Evolutionary conservation across 2,329 filamentous ascomycete genomes (phyloP), one percentile per base, ranked within the genome.

Genomic region (Fusarium udum): DNA sequence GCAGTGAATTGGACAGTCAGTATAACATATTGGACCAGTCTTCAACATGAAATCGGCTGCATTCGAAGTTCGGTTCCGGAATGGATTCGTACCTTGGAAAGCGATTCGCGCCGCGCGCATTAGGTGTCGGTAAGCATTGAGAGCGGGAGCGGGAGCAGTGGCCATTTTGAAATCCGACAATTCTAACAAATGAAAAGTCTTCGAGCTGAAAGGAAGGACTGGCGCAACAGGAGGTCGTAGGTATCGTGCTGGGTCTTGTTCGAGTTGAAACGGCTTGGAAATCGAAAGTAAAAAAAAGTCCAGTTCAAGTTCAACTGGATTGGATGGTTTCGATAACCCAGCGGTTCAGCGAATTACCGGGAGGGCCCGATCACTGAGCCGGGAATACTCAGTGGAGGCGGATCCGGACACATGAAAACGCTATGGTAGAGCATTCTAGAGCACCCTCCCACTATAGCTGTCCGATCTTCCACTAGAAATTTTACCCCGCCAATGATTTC

Each of bases 91-190:
- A 95, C 95, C 93, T 85, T 92, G 86, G 80, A 99, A 99, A 68
- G 95, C 95, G 73, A 97, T 86, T 73, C 91, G 88, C 39, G 93
- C 91, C 28, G 95, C 93, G 71, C 95, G 94, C 77, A 97, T 87
- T 46, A 98, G 85, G 75, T 92, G 87, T 79, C 95, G 88, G 84
- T 98, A 98, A 42, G 94, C 94, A 79, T 88, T 86, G 62, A 94
- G 84, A 22, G 93, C 93, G 86, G 95, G 16, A 52, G 49, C 49
- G 2, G 49, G 90, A 46, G 65, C 57, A 59, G 67, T 73, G 24
- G 73, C 64, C 73, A 78, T 78, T 43, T 37, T 69, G 53, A 64
- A 7, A 22, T 26, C 55, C 43, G 9, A 24, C 18, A 24, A 58
- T 16, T 48, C 28, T 43, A 55, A 24, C 40, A 55, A 42, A 28